Evolutionary conservation across 768 basidiomycete genomes (phyloP), one percentile per base, ranked within the genome.

Genomic region (Amanita fuliginea): DNA sequence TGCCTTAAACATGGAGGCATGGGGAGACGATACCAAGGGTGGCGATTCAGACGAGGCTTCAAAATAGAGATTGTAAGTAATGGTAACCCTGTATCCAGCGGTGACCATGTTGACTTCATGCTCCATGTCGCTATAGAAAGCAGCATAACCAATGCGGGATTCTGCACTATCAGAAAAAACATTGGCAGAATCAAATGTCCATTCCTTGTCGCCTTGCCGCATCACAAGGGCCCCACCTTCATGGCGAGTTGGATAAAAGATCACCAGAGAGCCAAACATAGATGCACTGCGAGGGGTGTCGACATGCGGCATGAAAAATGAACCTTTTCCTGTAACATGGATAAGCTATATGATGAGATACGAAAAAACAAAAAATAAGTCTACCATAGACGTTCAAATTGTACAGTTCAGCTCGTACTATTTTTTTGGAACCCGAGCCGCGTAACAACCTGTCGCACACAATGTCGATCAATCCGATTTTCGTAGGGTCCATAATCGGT

Each of bases 251-350:
- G 76, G 77, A 42, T 76, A 67, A 14, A 73, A 64, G 32, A 78
- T 53, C 1, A 78, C 69, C 8, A 81, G 65, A 1, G 77, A 76
- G 1, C 72, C 76, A 35, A 80, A 71, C 68, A 77, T 76, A 18
- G 55, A 54, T 8, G 63, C 59, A 6, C 59, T 55, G 6, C 69
- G 67, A 4, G 72, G 73, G 0, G 75, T 75, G 51, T 77, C 77
- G 32, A 68, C 64, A 53, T 76, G 76, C 0, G 70, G 32, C 53
- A 73, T 75, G 64, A 77, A 78, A 56, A 74, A 76, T 0, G 66
- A 66, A 11, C 62, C 73, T 36, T 65, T 55, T 1, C 64, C 72
- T 73, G 16, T 8, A n/a, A 37, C 11, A 32, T 32, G 11, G 40
- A 6, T 36, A 19, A 35, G 13, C n/a, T 8, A 21, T 22, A n/a